Evolutionary conservation across 352 stramenopile genomes (phyloP).

Genomic region (Globisporangium nodosum): DNA sequence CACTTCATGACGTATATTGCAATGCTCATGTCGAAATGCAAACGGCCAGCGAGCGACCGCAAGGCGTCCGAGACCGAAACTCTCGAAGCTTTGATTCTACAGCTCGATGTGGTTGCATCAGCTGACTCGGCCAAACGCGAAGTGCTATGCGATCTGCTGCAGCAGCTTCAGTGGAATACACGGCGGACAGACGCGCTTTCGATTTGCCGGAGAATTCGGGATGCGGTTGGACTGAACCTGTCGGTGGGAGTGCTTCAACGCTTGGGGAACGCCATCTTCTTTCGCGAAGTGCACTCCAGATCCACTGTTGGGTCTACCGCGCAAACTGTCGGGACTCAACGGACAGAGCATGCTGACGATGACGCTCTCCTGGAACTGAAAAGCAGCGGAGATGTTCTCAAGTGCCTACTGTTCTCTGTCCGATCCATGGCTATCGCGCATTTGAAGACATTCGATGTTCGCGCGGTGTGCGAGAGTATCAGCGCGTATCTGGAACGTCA

Average conservation of each 20-base stretch:
- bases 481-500: slow-evolving; percentile 25
- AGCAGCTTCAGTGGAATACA: slow-evolving; percentile 45
- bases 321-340: background rate
- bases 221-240: slow-evolving; percentile 21
- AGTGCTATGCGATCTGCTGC: slow-evolving; percentile 28
- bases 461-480: slow-evolving; percentile 24
- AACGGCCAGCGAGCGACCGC: background rate
- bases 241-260: slow-evolving; percentile 27
- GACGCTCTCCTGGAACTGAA: slow-evolving; percentile 31
- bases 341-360: background rate
- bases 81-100: slow-evolving; percentile 18
- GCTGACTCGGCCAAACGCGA: slow-evolving; percentile 14
- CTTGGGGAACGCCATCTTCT: slow-evolving; percentile 33
- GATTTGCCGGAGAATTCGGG: slow-evolving; percentile 24
- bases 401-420: slow-evolving; percentile 16
- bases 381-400: slow-evolving; percentile 30
- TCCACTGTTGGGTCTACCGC: background rate
- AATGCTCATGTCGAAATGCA: slow-evolving; percentile 5
- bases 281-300: slow-evolving; percentile 28
- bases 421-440: slow-evolving; percentile 16
- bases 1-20: slow-evolving; percentile 28
- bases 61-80: background rate
- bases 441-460: slow-evolving; percentile 29
- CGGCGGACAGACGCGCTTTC: slow-evolving; percentile 17
- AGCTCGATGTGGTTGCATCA: slow-evolving; percentile 12